phyloP scores from a whole-genome alignment of 352 stramenopile species.

The Thalassiosira mediterranea region DNA sequence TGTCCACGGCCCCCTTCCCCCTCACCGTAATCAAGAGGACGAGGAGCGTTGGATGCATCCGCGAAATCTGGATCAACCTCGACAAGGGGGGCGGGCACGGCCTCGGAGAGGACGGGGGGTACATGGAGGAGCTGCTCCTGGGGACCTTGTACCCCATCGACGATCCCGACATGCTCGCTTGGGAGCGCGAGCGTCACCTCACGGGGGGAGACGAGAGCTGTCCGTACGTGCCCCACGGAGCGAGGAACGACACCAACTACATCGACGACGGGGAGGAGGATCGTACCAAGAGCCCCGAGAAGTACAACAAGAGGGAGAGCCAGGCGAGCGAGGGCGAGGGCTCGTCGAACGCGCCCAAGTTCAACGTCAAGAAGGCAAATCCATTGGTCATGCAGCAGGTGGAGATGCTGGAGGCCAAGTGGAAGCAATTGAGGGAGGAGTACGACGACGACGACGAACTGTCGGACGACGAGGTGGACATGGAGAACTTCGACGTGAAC shows the following conservation, averaged over 20 bases:
- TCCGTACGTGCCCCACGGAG: slow-evolving; percentile 7
- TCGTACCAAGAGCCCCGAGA: not conserved
- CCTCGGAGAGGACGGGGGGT: not conserved
- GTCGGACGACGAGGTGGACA: slow-evolving; percentile 1
- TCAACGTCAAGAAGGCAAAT: not conserved
- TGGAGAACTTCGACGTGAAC: slow-evolving; percentile 6
- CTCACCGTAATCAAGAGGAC: not conserved
- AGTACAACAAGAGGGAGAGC: not conserved
- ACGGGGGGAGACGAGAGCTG: not conserved
- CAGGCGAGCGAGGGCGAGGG: not conserved
- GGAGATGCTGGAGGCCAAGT: slow-evolving; percentile 20
- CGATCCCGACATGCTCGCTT: not conserved
- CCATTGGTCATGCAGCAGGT: slow-evolving; percentile 15
- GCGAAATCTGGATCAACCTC: slow-evolving; percentile 15
- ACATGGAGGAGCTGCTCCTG: not conserved
- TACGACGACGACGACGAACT: slow-evolving; percentile 6
- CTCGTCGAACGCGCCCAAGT: not conserved
- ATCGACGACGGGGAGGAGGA: slow-evolving; percentile 1
- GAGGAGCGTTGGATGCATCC: slow-evolving; percentile 5
- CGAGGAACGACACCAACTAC: not conserved
- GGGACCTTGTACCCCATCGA: slow-evolving; percentile 12
- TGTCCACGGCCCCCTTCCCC: not conserved
- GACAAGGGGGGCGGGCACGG: not conserved
- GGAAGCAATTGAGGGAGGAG: slow-evolving; percentile 8
- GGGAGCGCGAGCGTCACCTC: not conserved